Base-by-base conservation (phyloP, 768 basidiomycete genomes). In the Suillus clintonianus region DNA sequence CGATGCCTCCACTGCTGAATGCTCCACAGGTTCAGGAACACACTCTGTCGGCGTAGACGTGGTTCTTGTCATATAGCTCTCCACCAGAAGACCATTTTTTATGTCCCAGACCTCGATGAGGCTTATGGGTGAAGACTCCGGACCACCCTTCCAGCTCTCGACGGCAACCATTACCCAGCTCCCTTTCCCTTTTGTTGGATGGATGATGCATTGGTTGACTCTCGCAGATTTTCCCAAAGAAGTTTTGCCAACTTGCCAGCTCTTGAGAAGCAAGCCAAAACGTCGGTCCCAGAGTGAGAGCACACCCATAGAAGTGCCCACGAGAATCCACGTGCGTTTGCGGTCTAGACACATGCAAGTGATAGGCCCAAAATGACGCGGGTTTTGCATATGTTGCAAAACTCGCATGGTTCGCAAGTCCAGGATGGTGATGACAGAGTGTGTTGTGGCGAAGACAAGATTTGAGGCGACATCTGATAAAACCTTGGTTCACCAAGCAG, bases 281-380 rank as follows among this genome's bases (percentile, higher is more conserved):
- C 97, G 90, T 48, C 94, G 87, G 77, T 99, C 97, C 95, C 96
- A 99, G 3, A 99, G 82, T 0, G 92, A 88, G 14, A 99, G 78
- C 15, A 90, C 86, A 6, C 97, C 97, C 2, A 85, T 86, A 3
- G 90, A 86, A 1, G 97, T 97, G 3, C 94, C 97, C 19, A 92
- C 88, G 14, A 97, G 81, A 30, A 97, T 82, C 97, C 97, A 99
- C 6, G 91, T 85, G 30, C 85, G 87, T 71, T 90, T 92, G 39
- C 87, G 86, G 72, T 97, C 95, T 53, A 95, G 75, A 68, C 94
- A 97, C 62, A 97, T 74, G 45, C 88, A 85, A 0, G 94, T 92
- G 64, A 98, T 93, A 0, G 94, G 88, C 0, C 97, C 97, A 68
- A 87, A 85, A 69, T 97, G 89, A 43, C 88, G 84, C 2, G 95